Evolutionary conservation across 345 rosid species (phyloP), one percentile per base, ranked within the genome.

Genomic region (Clarkia xantiana): DNA sequence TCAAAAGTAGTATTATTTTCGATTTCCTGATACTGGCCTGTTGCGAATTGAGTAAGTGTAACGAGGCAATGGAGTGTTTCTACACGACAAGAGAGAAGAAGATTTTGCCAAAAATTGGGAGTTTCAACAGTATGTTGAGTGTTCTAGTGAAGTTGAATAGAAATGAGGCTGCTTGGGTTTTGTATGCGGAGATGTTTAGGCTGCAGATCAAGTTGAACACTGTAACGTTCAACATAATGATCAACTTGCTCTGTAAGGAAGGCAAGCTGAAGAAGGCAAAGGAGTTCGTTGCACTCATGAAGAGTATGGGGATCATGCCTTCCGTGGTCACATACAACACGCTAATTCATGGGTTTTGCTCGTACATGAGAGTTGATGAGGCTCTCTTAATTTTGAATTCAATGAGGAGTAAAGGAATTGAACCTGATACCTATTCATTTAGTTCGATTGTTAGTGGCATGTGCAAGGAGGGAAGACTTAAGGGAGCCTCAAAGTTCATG

Each of bases 101-200:
- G 44, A 41, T 86, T 22, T 48, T 70, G 67, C 93, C 94, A 0
- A 81, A 66, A 66, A 72, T 56, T 25, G 87, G 85, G 56, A 78
- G 90, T 44, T 89, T 90, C 58, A 89, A 89, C 52, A 54, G 42
- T 42, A 65, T 78, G 71, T 55, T 91, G 67, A 81, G 77, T 66
- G 52, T 76, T 69, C 71, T 79, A 23, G 51, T 80, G 55, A 86
- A 57, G 72, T 66, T 76, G 73, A 76, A 75, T 53, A 57, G 68
- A 50, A 69, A 66, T 8, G 78, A 80, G 63, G 53, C 41, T 1
- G 93, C 85, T 0, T 81, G 98, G 96, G 76, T 81, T 62, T 57
- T 86, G 63, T 86, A 79, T 53, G 96, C 98, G n/a, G 91, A 91
- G 69, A 86, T 91, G 96, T 86, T 73, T 52, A 78, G 80, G 71